Conservation (phyloP, 1,284 basidiomycete species). For the Ustilago curta region DNA sequence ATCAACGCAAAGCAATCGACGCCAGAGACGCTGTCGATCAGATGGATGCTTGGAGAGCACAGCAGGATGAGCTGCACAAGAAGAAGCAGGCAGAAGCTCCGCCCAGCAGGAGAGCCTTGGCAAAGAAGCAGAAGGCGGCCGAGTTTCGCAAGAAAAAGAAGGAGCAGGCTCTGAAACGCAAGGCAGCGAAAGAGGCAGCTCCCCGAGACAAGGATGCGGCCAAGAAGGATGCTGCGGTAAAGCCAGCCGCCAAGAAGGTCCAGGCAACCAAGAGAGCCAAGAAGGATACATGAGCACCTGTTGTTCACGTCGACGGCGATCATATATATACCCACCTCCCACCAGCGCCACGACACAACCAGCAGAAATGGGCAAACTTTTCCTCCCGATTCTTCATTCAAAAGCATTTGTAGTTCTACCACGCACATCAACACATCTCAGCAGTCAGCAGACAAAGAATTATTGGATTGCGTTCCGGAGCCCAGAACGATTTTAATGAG, state of each 20-base stretch:
- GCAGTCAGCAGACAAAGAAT: neutral
- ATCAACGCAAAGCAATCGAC: slow-evolving; percentile 30
- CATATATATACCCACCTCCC: slow-evolving; percentile 28
- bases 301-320: neutral
- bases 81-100: slow-evolving; percentile 25
- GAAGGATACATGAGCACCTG: neutral
- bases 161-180: slow-evolving; percentile 26
- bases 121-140: slow-evolving; percentile 37
- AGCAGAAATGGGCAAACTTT: neutral
- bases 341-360: neutral
- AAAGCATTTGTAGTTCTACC: slow-evolving; percentile 2
- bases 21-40: slow-evolving; percentile 44
- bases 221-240: neutral
- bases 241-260: slow-evolving; percentile 7
- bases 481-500: neutral
- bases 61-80: slow-evolving; percentile 27
- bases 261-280: slow-evolving; percentile 3
- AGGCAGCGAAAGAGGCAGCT: slow-evolving; percentile 14
- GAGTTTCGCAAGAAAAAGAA: slow-evolving; percentile 39
- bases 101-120: slow-evolving; percentile 22
- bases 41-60: slow-evolving; percentile 38
- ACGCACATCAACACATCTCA: neutral
- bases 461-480: neutral
- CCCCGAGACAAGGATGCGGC: slow-evolving; percentile 6
- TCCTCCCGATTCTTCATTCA: too few relatives aligned